Percentiles rank a stretch among this genome's conserved stretches.
phyloP scores from a whole-genome alignment of 2,329 filamentous ascomycete genomes.

The Pseudocercospora pini-densiflorae region DNA sequence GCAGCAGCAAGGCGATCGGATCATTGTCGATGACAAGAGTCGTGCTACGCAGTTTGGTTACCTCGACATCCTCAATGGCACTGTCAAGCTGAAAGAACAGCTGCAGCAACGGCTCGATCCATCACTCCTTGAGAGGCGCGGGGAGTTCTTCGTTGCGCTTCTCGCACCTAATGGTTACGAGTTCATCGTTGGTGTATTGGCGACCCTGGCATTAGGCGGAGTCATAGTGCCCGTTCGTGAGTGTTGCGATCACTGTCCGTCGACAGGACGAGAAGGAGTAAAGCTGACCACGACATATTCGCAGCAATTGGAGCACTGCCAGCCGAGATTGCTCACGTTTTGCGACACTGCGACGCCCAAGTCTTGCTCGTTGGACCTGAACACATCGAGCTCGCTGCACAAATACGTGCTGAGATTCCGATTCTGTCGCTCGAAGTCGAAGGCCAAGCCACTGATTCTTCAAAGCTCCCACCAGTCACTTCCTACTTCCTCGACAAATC shows the following conservation, averaged over 20 bases:
- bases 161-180: constrained; percentile 6
- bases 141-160: constrained; percentile 6
- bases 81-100: background rate
- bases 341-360: constrained; percentile 3
- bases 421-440: background rate
- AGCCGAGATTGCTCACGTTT: background rate
- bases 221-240: constrained; percentile 10
- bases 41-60: background rate
- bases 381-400: constrained; percentile 1
- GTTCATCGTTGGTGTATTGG: constrained; percentile 3
- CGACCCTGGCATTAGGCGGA: constrained; percentile 7
- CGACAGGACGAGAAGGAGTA: too few relatives aligned
- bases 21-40: constrained; percentile 4
- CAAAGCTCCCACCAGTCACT: background rate
- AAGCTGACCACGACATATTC: too few relatives aligned
- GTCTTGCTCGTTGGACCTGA: constrained; percentile 4
- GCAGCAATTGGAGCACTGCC: constrained; percentile 6
- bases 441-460: background rate
- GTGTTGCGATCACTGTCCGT: background rate
- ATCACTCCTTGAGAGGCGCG: background rate
- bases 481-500: constrained; percentile 3
- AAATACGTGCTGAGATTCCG: background rate
- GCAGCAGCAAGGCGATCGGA: constrained; percentile 5
- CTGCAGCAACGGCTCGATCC: background rate
- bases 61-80: constrained; percentile 8